These are phyloP conservation scores for Magnolia sinica DNA, from an alignment of 164 flowering plant genomes.

Conservation along the genomic window DNA sequence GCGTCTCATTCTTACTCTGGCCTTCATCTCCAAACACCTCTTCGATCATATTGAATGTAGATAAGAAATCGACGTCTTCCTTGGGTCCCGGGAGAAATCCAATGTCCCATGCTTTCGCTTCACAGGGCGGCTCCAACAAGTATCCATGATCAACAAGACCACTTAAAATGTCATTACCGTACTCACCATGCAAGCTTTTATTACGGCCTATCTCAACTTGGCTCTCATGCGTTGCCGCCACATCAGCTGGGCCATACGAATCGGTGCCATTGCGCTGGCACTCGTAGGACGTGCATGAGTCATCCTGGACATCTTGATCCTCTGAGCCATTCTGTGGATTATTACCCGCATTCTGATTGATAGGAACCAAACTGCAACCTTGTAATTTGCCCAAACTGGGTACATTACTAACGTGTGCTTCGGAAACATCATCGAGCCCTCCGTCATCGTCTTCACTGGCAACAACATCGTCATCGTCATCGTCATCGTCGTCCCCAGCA, in stretches of 20 bases:
- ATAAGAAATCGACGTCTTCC: conserved; percentile 42
- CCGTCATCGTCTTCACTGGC: conserved; percentile 21
- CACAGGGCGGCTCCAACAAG: conserved; percentile 36
- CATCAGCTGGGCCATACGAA: conserved; percentile 16
- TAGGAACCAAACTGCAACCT: background rate
- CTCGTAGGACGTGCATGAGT: conserved; percentile 42
- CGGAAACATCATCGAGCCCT: conserved; percentile 19
- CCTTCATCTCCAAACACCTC: conserved; percentile 60
- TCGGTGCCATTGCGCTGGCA: conserved; percentile 13
- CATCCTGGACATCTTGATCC: conserved; percentile 36
- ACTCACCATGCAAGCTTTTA: conserved; percentile 16
- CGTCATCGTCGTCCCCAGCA: conserved; percentile 13
- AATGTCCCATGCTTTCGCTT: conserved; percentile 47
- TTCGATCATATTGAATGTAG: conserved; percentile 61
- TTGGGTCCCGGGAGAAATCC: conserved; percentile 30
- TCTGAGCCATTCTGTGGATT: conserved; percentile 18
- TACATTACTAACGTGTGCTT: background rate
- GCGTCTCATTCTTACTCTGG: conserved; percentile 23
- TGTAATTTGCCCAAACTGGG: background rate
- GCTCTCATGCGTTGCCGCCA: conserved; percentile 15
- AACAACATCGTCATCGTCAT: conserved; percentile 17
- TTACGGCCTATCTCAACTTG: conserved; percentile 9
- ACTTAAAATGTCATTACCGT: conserved; percentile 10
- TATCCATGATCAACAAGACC: conserved; percentile 21
- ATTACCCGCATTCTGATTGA: background rate